Evolutionary conservation across 2,329 filamentous ascomycete genomes (phyloP).

Genomic region (Clonostachys rosea): DNA sequence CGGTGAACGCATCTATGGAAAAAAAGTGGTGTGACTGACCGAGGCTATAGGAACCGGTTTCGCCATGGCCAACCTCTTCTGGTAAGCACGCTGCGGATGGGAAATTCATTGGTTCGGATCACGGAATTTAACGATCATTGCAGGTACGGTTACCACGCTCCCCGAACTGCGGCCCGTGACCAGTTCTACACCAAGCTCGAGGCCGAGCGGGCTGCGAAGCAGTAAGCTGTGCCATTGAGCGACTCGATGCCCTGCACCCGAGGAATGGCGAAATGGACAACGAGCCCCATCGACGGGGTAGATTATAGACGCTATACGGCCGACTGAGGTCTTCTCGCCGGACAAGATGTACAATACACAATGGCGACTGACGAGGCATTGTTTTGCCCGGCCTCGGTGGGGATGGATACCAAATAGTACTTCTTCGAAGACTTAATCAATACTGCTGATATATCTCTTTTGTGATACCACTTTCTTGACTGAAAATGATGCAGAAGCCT

Average conservation of each 20-base stretch:
- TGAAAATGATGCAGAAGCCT: too few species aligned
- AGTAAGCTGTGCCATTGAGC: slow-evolving; percentile 2
- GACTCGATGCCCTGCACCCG: slow-evolving; percentile 11
- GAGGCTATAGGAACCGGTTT: slow-evolving; percentile 42
- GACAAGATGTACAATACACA: slow-evolving; percentile 3
- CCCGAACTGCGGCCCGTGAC: slow-evolving; percentile 54
- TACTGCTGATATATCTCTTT: too few species aligned
- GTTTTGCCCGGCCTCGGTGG: not conserved
- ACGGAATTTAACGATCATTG: slow-evolving; percentile 4
- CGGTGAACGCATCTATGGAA: too few species aligned
- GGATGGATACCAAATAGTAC: not conserved
- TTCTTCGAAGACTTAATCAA: too few species aligned
- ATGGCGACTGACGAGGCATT: not conserved
- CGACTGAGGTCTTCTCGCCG: not conserved
- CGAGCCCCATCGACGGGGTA: not conserved
- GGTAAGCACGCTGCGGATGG: slow-evolving; percentile 36
- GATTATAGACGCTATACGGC: not conserved
- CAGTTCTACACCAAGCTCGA: slow-evolving; percentile 55
- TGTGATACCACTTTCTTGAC: too few species aligned
- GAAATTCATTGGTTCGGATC: not conserved
- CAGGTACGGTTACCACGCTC: slow-evolving; percentile 61
- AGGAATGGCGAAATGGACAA: slow-evolving; percentile 1
- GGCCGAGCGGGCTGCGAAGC: slow-evolving; percentile 43
- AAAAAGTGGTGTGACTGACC: too few species aligned
- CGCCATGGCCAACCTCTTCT: slow-evolving; percentile 50